These are phyloP conservation scores for Sphagnum contortum DNA, from an alignment of 225 moss, liverwort and hornwort species.

Conservation along the genomic window DNA sequence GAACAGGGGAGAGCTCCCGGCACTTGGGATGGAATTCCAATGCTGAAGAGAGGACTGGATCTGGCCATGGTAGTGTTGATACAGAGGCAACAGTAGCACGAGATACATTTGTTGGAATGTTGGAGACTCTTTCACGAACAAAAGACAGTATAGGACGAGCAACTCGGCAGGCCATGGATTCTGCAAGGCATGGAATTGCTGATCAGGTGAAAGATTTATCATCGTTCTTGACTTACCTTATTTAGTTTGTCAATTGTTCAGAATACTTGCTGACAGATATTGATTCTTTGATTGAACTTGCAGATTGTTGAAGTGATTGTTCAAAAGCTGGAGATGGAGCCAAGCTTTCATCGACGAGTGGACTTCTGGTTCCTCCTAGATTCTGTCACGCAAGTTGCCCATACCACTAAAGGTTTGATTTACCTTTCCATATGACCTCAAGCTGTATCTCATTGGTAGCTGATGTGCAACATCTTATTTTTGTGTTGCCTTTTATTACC, in stretches of 20 bases:
- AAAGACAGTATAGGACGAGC: constrained; percentile 99
- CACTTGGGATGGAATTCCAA: constrained; percentile 44
- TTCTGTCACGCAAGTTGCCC: constrained; percentile 90
- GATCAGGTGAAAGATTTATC: constrained; percentile 55
- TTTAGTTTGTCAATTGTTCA: too few relatives aligned
- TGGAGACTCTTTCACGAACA: constrained; percentile 93
- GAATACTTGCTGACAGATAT: too few relatives aligned
- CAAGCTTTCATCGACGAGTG: constrained; percentile 95
- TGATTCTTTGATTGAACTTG: constrained; percentile 8
- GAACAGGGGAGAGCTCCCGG: constrained; percentile 19
- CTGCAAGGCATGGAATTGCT: constrained; percentile 84
- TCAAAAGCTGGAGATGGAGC: constrained; percentile 81
- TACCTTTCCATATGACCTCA: neutral
- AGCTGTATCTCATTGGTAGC: neutral
- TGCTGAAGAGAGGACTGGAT: constrained; percentile 42
- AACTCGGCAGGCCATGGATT: constrained; percentile 95
- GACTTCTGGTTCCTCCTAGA: constrained; percentile 95
- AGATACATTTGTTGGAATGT: constrained; percentile 93
- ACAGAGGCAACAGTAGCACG: constrained; percentile 87
- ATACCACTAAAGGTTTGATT: constrained; percentile 60
- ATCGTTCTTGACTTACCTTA: neutral
- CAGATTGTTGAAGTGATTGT: constrained; percentile 88
- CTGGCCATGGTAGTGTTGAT: constrained; percentile 25
- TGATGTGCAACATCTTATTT: too few relatives aligned
- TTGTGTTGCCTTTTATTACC: too few relatives aligned